Evolutionary conservation across 768 basidiomycete species (phyloP).

Genomic region (Hericium alpestre): DNA sequence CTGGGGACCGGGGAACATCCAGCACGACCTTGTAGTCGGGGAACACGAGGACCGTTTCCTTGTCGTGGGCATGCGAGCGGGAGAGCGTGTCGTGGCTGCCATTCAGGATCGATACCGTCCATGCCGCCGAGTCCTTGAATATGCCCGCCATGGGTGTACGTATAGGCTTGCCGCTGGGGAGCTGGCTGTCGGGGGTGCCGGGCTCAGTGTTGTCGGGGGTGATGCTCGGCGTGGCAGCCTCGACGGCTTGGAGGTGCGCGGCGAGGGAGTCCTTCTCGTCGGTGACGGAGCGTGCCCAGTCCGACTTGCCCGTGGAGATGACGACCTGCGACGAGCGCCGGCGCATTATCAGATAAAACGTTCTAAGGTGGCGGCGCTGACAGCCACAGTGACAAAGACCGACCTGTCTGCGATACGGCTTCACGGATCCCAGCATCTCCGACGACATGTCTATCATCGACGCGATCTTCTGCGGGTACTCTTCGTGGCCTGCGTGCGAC

Average conservation of each 20-base stretch:
- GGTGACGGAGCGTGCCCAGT: slow-evolving; percentile 80
- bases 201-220: slow-evolving; percentile 15
- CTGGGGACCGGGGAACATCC: slow-evolving; percentile 50
- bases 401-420: slow-evolving; percentile 77
- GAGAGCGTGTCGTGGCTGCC: slow-evolving; percentile 71
- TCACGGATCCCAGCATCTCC: slow-evolving; percentile 77
- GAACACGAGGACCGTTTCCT: slow-evolving; percentile 77
- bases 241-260: slow-evolving; percentile 31
- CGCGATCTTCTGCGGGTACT: slow-evolving; percentile 62
- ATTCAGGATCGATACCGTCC: slow-evolving; percentile 64
- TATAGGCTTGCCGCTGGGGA: not conserved
- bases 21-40: slow-evolving; percentile 85
- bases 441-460: slow-evolving; percentile 57
- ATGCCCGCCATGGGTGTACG: slow-evolving; percentile 36
- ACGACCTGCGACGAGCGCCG: slow-evolving; percentile 42
- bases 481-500: slow-evolving; percentile 48
- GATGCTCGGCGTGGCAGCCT: slow-evolving; percentile 10
- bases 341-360: slow-evolving; percentile 6
- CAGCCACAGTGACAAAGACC: slow-evolving; percentile 11
- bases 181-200: slow-evolving; percentile 1
- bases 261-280: slow-evolving; percentile 65
- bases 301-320: slow-evolving; percentile 81
- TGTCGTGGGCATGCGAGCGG: slow-evolving; percentile 35
- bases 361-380: not conserved
- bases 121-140: slow-evolving; percentile 45